Evolutionary conservation across 768 basidiomycete species (phyloP).

Genomic region (Collybia mongolica): DNA sequence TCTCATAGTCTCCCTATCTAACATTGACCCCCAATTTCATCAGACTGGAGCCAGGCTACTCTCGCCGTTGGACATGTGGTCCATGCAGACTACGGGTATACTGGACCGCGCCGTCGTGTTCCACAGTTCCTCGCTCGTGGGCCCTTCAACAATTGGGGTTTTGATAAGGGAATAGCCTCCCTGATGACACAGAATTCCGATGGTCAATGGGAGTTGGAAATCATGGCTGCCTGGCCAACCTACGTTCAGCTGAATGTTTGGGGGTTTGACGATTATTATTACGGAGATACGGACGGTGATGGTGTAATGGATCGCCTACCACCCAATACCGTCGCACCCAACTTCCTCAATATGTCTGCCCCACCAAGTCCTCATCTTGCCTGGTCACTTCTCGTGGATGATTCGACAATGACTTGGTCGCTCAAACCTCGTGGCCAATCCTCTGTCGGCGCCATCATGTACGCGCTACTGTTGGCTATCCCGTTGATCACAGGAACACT

Average conservation of each 20-base stretch:
- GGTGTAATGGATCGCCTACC: conserved; percentile 89
- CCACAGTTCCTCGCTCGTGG: conserved; percentile 89
- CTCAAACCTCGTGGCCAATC: conserved; percentile 82
- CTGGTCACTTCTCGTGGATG: conserved; percentile 83
- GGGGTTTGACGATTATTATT: conserved; percentile 89
- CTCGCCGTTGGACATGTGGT: conserved; percentile 63
- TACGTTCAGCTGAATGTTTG: conserved; percentile 90
- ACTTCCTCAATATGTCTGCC: conserved; percentile 89
- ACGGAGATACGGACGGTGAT: conserved; percentile 87
- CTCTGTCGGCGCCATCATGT: conserved; percentile 83
- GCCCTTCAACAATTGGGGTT: conserved; percentile 91
- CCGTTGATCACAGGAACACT: conserved; percentile 83
- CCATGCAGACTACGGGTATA: conserved; percentile 73
- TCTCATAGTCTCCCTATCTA: neutral
- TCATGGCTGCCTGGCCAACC: conserved; percentile 90
- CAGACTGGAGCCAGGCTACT: conserved; percentile 78
- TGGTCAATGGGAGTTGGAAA: conserved; percentile 80
- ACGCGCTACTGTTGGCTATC: conserved; percentile 75
- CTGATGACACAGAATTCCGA: conserved; percentile 64
- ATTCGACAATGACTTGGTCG: conserved; percentile 72
- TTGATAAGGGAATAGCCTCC: conserved; percentile 76
- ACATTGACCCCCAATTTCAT: neutral
- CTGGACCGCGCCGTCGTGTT: conserved; percentile 62
- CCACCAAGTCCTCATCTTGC: conserved; percentile 87
- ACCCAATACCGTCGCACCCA: conserved; percentile 81